Conservation (phyloP, 257 asterid genomes). For the Primulina huaijiensis region DNA sequence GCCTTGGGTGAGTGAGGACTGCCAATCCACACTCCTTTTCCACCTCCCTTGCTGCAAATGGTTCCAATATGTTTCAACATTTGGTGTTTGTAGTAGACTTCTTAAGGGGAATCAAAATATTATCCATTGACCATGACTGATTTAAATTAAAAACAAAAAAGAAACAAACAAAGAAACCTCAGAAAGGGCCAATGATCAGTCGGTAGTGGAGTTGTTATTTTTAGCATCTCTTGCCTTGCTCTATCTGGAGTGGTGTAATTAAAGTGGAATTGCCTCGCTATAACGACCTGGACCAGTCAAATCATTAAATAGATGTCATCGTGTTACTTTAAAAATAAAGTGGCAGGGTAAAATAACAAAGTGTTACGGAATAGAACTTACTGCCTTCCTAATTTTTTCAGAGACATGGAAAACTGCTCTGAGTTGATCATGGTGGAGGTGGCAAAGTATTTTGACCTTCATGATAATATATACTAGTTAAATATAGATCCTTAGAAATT, state of each 20-base stretch:
- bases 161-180: constrained; percentile 36
- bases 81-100: neutral
- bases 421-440: constrained; percentile 93
- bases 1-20: constrained; percentile 92
- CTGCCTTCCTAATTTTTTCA: constrained; percentile 82
- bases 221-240: constrained; percentile 78
- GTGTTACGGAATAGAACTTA: constrained; percentile 35
- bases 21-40: constrained; percentile 35
- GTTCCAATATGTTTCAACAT: neutral
- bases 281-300: constrained; percentile 51
- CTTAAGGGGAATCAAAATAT: constrained; percentile 5
- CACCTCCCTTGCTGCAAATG: constrained; percentile 58
- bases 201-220: constrained; percentile 78
- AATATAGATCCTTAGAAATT: constrained; percentile 9
- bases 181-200: constrained; percentile 80
- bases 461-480: constrained; percentile 20
- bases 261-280: constrained; percentile 80
- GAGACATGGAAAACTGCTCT: constrained; percentile 93
- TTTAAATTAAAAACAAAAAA: too few relatives aligned
- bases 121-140: neutral
- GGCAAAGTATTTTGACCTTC: constrained; percentile 84
- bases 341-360: neutral
- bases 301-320: constrained; percentile 3
- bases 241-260: constrained; percentile 95
- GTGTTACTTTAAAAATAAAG: neutral